phyloP scores from a whole-genome alignment of 1,284 basidiomycete genomes.

The Leucoagaricus sp. region DNA sequence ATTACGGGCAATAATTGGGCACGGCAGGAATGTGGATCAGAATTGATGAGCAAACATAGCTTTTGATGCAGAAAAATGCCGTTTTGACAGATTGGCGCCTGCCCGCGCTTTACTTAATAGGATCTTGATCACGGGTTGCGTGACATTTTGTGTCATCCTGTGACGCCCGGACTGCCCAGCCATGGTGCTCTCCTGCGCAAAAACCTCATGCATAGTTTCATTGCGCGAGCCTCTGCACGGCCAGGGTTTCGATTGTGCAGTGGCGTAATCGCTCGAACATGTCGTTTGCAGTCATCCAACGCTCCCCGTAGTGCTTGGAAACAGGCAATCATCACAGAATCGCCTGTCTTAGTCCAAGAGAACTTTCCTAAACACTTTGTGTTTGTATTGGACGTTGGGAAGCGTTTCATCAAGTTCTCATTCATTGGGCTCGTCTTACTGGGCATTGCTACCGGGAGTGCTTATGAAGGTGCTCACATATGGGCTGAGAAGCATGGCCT shows the following conservation, averaged over 20 bases:
- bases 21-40: neutral
- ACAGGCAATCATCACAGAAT: conserved; percentile 9
- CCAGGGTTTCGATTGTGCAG: conserved; percentile 1
- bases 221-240: neutral
- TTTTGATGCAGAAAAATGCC: neutral
- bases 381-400: conserved; percentile 32
- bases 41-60: neutral
- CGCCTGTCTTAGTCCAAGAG: conserved; percentile 27
- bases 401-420: conserved; percentile 35
- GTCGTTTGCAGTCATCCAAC: conserved; percentile 1
- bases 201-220: conserved; percentile 8
- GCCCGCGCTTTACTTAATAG: neutral
- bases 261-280: neutral
- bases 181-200: neutral
- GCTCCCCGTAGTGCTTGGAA: conserved; percentile 4
- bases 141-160: neutral
- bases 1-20: neutral
- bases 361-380: conserved; percentile 33
- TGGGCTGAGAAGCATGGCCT: conserved; percentile 72
- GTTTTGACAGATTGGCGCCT: conserved; percentile 12
- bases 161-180: neutral
- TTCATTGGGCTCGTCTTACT: conserved; percentile 29
- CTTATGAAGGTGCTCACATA: conserved; percentile 63
- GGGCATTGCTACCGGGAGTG: conserved; percentile 26
- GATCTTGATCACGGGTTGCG: neutral